These are phyloP conservation scores for Erythrophleum ivorense DNA, from an alignment of 331 rosid species.

Conservation along the genomic window DNA sequence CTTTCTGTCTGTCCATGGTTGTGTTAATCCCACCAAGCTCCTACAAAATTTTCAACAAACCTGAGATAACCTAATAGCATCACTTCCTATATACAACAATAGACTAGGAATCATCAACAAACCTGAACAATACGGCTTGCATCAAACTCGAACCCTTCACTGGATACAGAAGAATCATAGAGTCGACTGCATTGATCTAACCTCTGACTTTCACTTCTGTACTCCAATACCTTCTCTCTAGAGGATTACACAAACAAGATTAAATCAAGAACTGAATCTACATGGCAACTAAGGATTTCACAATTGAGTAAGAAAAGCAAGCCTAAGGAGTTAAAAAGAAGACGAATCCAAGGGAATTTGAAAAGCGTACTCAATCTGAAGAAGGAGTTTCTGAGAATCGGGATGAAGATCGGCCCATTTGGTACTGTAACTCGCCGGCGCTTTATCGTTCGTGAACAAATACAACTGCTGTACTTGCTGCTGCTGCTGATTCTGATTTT, in stretches of 20 bases:
- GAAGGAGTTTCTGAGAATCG: conserved; percentile 85
- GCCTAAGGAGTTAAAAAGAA: too few relatives aligned
- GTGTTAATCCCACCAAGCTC: conserved; percentile 87
- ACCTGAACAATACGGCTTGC: conserved; percentile 91
- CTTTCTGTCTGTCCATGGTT: conserved; percentile 80
- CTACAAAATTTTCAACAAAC: too few relatives aligned
- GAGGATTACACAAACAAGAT: conserved; percentile 36
- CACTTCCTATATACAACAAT: too few relatives aligned
- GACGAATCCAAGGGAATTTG: too few relatives aligned
- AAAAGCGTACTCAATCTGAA: conserved; percentile 80
- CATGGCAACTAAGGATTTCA: neutral
- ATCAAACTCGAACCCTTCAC: conserved; percentile 79
- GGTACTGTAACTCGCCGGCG: conserved; percentile 79
- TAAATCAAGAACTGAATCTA: neutral
- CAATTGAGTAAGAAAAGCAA: too few relatives aligned
- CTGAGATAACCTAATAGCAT: too few relatives aligned
- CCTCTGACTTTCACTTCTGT: conserved; percentile 85
- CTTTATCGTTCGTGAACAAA: conserved; percentile 70
- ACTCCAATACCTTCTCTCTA: conserved; percentile 81
- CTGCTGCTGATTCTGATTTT: too few relatives aligned
- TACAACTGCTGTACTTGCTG: conserved; percentile 60
- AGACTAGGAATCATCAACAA: too few relatives aligned
- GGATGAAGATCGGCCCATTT: conserved; percentile 93
- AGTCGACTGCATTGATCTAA: conserved; percentile 93
- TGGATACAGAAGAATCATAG: conserved; percentile 77